A percentile compares a stretch with the other conserved stretches of the same genome.
phyloP scores from a whole-genome alignment of 352 stramenopile species.

The Phytophthora pini region DNA sequence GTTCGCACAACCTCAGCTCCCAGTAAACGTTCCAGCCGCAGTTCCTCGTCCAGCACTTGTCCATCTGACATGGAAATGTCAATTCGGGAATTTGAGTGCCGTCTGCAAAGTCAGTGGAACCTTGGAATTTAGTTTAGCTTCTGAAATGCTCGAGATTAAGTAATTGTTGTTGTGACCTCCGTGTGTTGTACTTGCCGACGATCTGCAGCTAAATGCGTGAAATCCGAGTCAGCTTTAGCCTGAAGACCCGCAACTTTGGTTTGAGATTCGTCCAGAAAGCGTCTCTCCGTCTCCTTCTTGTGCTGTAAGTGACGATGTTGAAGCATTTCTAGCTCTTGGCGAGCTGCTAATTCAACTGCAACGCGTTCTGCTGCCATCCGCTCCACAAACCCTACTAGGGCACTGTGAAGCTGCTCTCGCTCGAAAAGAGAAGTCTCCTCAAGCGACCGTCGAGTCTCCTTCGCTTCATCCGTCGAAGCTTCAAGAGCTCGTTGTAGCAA shows the following conservation, averaged over 20 bases:
- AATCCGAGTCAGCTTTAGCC: constrained; percentile 29
- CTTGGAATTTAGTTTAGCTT: background rate
- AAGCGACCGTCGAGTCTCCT: constrained; percentile 19
- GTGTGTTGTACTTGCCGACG: constrained; percentile 37
- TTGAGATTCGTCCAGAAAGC: constrained; percentile 26
- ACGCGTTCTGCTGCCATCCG: constrained; percentile 8
- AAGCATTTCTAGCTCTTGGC: constrained; percentile 19
- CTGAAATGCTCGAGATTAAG: no score
- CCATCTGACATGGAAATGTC: constrained; percentile 34
- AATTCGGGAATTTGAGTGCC: constrained; percentile 53
- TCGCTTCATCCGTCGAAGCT: constrained; percentile 17
- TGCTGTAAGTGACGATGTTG: constrained; percentile 3
- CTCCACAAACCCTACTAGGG: constrained; percentile 18
- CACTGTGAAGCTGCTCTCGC: constrained; percentile 41
- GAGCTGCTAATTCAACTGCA: constrained; percentile 9
- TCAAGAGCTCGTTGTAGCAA: constrained; percentile 16
- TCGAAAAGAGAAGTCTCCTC: constrained; percentile 35
- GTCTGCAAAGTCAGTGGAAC: constrained; percentile 28
- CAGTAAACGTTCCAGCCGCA: background rate
- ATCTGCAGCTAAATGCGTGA: constrained; percentile 22
- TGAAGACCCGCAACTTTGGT: constrained; percentile 20
- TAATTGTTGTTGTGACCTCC: background rate
- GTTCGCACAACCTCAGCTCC: background rate
- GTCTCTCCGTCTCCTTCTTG: constrained; percentile 22
- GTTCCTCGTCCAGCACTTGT: no score